Evolutionary conservation across 2,329 filamentous ascomycete genomes (phyloP), one percentile per base, ranked within the genome.

Genomic region (Neurospora crassa): DNA sequence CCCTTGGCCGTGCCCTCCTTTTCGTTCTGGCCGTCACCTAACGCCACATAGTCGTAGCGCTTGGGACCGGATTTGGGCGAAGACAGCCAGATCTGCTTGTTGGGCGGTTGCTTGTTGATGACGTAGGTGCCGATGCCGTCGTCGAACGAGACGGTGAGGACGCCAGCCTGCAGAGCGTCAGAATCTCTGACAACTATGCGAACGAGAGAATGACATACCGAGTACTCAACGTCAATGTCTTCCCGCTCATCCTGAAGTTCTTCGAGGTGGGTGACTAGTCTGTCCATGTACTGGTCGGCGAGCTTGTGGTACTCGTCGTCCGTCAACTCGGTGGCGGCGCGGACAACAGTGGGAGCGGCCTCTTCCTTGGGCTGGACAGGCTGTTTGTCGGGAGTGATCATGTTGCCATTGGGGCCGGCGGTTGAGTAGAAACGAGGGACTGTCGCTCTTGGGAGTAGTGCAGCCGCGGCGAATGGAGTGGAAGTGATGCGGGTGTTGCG

Each of bases 41-140:
- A 76, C 69, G 94, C 80, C 70, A 97, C 91, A 88, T 92, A 99
- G 81, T 98, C 94, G 83, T 91, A 99, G 72, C 95, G 90, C 83
- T 97, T 97, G 16, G 96, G 96, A 0, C 96, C 96, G 6, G 92
- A 94, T 70, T 93, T 84, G 4, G 96, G 96, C 63, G 93, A 97
- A 45, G 93, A 96, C 67, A 98, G 89, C 96, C 96, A 99, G 79
- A 99, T 97, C 80, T 92, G 96, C 85, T 94, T 96, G 85, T 97
- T 98, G 24, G 95, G 94, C 0, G 96, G 96, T 81, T 99, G 96
- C 82, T 99, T 99, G 88, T 99, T 99, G 83, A 99, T 87, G 72
- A 99, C 92, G 79, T 96, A 99, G 40, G 89, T 95, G 73, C 94
- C 94, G 69, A 89, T 68, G 1, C 75, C 84, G 14, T 86, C 83